Evolutionary conservation across 192 early-diverging fungal species (phyloP), one percentile per base, ranked within the genome.

Genomic region (Allomyces macrogynus): DNA sequence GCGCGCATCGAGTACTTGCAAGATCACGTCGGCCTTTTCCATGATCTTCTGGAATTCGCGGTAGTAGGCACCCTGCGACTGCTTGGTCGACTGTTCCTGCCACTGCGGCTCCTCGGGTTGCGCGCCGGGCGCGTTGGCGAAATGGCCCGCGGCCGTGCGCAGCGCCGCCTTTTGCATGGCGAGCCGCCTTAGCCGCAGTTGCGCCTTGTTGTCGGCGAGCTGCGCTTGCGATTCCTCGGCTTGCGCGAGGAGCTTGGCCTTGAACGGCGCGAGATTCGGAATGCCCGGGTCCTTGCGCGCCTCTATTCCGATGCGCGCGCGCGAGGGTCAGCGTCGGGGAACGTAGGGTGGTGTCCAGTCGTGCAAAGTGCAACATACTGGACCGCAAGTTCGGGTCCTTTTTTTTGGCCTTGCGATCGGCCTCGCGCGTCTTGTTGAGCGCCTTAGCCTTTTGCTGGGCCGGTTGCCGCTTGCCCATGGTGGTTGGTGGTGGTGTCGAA

Each of bases 41-140:
- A 99, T 78, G 0, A 99, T 94, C 77, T 97, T 97, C 64, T 88
- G 84, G 74, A 99, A 99, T 74, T 97, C 96, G 71, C 83, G 79
- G 75, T 91, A 99, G 73, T 94, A 99, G 1, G 96, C 94, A 64
- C 92, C 92, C 69, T 83, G 83, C 23, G 94, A 96, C 63, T 80
- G 65, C 63, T 76, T 65, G 9, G 85, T 81, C 10, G 75, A 80
- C 8, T 80, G 68, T 44, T 77, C 75, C 73, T 90, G 85, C 23
- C 81, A 80, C 66, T 83, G 65, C 69, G 80, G 81, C 42, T 82
- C 81, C 62, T 84, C 81, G n/a, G n/a, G n/a, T n/a, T n/a, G n/a
- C 61, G 77, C 80, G 61, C 70, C 70, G 65, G 80, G 73, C 49
- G 73, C 73, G 62, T 70, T 72, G 62, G 57, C 20, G 61, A 27